Percentiles rank a stretch among this genome's conserved stretches.
Conservation (phyloP, 1,284 basidiomycete genomes). For the Ganoderma leucocontextum region DNA sequence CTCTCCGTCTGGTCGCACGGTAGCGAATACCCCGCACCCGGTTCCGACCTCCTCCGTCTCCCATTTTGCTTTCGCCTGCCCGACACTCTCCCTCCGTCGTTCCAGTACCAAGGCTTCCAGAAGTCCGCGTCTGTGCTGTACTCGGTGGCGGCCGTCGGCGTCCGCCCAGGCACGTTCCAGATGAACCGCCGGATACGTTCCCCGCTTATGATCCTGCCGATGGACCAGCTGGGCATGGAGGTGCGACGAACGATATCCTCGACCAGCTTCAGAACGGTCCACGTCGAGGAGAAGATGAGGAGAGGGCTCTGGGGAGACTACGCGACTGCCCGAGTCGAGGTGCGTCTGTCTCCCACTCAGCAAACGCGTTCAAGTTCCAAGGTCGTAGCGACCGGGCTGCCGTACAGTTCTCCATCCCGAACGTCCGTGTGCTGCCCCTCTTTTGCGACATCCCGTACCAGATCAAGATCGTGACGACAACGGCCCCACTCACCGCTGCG, state of each 20-base stretch:
- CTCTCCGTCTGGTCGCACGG: slow-evolving; percentile 35
- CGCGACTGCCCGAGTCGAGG: slow-evolving; percentile 28
- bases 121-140: slow-evolving; percentile 28
- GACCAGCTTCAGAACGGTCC: slow-evolving; percentile 15
- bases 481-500: slow-evolving; percentile 18
- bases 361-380: neutral
- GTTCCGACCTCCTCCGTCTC: slow-evolving; percentile 30
- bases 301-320: slow-evolving; percentile 36
- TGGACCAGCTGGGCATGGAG: slow-evolving; percentile 23
- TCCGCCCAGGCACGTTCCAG: slow-evolving; percentile 30
- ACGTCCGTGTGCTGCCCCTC: slow-evolving; percentile 19
- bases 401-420: slow-evolving; percentile 28
- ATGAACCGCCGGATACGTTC: slow-evolving; percentile 24
- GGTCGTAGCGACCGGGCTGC: neutral
- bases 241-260: slow-evolving; percentile 6
- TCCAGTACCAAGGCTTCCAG: slow-evolving; percentile 19
- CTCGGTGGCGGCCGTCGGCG: slow-evolving; percentile 31
- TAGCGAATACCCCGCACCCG: slow-evolving; percentile 32
- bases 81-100: slow-evolving; percentile 34
- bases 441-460: slow-evolving; percentile 25
- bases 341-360: slow-evolving; percentile 13
- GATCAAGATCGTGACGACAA: slow-evolving; percentile 20
- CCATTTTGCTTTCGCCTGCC: slow-evolving; percentile 37
- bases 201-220: slow-evolving; percentile 35
- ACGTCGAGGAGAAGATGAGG: slow-evolving; percentile 28